A percentile compares a stretch with the other conserved stretches of the same genome.
These are phyloP conservation scores for Lantana camara DNA, from an alignment of 257 asterid genomes.

Conservation along the genomic window DNA sequence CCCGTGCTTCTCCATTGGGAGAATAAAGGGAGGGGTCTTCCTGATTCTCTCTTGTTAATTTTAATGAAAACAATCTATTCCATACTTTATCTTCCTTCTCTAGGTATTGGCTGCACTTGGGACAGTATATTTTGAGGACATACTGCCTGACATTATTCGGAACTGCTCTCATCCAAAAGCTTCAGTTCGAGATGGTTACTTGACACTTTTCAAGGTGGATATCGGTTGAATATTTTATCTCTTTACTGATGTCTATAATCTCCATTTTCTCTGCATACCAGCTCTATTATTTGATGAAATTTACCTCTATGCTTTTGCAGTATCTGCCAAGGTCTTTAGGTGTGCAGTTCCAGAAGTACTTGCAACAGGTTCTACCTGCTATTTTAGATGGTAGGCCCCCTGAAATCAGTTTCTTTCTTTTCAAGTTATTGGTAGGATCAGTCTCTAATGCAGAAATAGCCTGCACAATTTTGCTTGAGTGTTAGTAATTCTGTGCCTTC, in stretches of 20 bases:
- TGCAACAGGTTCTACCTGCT: constrained; percentile 96
- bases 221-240: constrained; percentile 5
- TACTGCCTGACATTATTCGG: constrained; percentile 87
- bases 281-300: constrained; percentile 17
- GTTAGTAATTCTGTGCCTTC: constrained; percentile 16
- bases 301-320: constrained; percentile 50
- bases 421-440: constrained; percentile 15
- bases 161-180: constrained; percentile 94
- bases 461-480: constrained; percentile 22
- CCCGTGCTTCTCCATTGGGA: constrained; percentile 3
- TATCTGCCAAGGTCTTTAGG: constrained; percentile 96
- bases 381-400: constrained; percentile 75
- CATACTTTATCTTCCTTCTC: constrained; percentile 25
- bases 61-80: background rate
- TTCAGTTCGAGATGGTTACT: constrained; percentile 91
- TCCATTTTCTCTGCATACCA: constrained; percentile 8
- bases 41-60: background rate
- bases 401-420: constrained; percentile 12
- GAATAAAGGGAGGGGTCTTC: too few relatives aligned
- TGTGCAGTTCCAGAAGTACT: constrained; percentile 92
- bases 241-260: background rate
- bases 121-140: constrained; percentile 71
- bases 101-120: constrained; percentile 98
- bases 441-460: constrained; percentile 23
- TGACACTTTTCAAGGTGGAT: constrained; percentile 85